Percentiles rank a stretch among this genome's conserved stretches.
Evolutionary conservation across 139 green algal genomes (phyloP).

Genomic region (Chlorella sp.): DNA sequence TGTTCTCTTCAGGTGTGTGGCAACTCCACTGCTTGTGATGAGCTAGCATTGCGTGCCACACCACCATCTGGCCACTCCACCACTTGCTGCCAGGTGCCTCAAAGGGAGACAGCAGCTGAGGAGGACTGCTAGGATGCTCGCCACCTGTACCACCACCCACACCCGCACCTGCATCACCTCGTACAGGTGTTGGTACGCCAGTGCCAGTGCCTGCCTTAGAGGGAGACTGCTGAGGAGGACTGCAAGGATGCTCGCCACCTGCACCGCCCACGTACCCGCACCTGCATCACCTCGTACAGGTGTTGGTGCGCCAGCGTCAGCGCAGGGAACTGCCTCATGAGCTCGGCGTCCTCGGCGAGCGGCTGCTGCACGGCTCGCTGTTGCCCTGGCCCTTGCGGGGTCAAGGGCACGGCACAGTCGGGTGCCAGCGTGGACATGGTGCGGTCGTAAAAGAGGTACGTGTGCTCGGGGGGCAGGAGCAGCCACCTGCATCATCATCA

Average conservation of each 20-base stretch:
- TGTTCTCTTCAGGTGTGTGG: too few relatives aligned
- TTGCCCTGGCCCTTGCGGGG: neutral
- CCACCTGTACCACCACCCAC: too few relatives aligned
- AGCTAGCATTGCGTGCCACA: too few relatives aligned
- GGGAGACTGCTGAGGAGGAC: too few relatives aligned
- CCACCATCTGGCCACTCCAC: too few relatives aligned
- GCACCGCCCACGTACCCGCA: neutral
- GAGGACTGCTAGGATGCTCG: too few relatives aligned
- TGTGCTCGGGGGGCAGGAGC: slow-evolving; percentile 59
- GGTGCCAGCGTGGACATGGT: slow-evolving; percentile 12
- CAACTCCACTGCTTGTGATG: too few relatives aligned
- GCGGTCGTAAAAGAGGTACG: slow-evolving; percentile 37
- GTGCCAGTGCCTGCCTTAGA: slow-evolving; percentile 21
- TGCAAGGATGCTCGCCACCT: too few relatives aligned
- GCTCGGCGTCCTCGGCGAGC: neutral
- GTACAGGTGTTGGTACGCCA: slow-evolving; percentile 12
- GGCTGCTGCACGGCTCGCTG: neutral
- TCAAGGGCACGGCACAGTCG: slow-evolving; percentile 13
- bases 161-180: slow-evolving; percentile 24
- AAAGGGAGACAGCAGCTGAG: too few relatives aligned
- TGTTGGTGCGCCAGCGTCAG: slow-evolving; percentile 19
- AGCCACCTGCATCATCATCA: slow-evolving; percentile 51
- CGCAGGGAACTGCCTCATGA: slow-evolving; percentile 24
- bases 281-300: slow-evolving; percentile 26
- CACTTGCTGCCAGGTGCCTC: too few relatives aligned